Conservation (phyloP, 1,139 yeast species). For the Chernovozyma sophiae-reginae region DNA sequence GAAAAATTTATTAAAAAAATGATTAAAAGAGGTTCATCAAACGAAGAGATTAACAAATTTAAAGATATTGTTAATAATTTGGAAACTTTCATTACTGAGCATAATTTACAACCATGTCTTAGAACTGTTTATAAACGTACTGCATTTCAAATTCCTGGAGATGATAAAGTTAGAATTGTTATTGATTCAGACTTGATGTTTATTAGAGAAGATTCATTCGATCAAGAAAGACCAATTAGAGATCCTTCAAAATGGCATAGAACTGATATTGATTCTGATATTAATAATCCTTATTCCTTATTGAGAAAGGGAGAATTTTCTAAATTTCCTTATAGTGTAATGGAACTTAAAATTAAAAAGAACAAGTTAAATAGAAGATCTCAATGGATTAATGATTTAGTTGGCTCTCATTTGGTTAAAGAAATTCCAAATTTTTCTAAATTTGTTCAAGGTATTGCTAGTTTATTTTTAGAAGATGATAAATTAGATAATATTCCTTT, state of each 20-base stretch:
- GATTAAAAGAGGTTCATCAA: slow-evolving; percentile 19
- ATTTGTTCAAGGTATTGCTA: slow-evolving; percentile 86
- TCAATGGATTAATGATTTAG: slow-evolving; percentile 85
- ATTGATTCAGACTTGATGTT: slow-evolving; percentile 86
- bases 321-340: slow-evolving; percentile 85
- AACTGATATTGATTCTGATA: slow-evolving; percentile 76
- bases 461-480: slow-evolving; percentile 85
- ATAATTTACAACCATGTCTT: slow-evolving; percentile 75
- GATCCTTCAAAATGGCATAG: slow-evolving; percentile 91
- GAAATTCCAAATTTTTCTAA: slow-evolving; percentile 90
- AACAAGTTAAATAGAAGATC: slow-evolving; percentile 39
- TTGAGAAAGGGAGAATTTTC: slow-evolving; percentile 83
- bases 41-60: slow-evolving; percentile 33
- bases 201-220: slow-evolving; percentile 88
- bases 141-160: slow-evolving; percentile 98
- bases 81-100: slow-evolving; percentile 58
- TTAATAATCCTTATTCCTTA: slow-evolving; percentile 63
- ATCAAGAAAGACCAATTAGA: slow-evolving; percentile 79
- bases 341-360: slow-evolving; percentile 79
- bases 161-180: slow-evolving; percentile 81
- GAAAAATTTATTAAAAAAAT: slow-evolving; percentile 34
- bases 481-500: slow-evolving; percentile 86
- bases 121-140: slow-evolving; percentile 88
- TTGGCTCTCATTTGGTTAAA: slow-evolving; percentile 77
- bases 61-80: slow-evolving; percentile 55